Percentiles rank a stretch among this genome's conserved stretches.
phyloP scores from a whole-genome alignment of 2,329 filamentous ascomycete genomes.

The Monosporascus ibericus region DNA sequence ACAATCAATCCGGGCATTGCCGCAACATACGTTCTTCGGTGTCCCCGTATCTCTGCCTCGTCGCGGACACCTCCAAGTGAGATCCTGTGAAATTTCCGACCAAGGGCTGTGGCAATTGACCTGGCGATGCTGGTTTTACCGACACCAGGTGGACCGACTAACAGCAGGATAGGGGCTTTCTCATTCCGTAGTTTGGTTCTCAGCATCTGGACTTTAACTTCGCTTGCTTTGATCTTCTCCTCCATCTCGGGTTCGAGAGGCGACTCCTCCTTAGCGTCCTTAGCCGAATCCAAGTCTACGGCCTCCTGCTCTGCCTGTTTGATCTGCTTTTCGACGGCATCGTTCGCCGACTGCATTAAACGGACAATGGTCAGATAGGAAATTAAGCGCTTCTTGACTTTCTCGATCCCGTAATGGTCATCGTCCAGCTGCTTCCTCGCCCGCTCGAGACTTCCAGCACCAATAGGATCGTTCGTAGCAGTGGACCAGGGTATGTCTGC shows the following conservation, averaged over 20 bases:
- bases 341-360: constrained; percentile 86
- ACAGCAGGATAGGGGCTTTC: constrained; percentile 90
- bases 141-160: constrained; percentile 88
- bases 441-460: constrained; percentile 67
- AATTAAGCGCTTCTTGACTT: constrained; percentile 91
- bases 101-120: constrained; percentile 85
- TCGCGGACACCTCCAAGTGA: constrained; percentile 93
- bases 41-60: constrained; percentile 93
- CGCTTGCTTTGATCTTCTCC: constrained; percentile 34
- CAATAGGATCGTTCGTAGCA: constrained; percentile 78
- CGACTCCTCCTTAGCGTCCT: constrained; percentile 24
- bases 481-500: constrained; percentile 90
- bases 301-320: constrained; percentile 56
- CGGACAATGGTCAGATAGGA: constrained; percentile 96
- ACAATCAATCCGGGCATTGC: constrained; percentile 98
- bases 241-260: constrained; percentile 30
- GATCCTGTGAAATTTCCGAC: constrained; percentile 93
- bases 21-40: constrained; percentile 91
- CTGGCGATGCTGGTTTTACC: constrained; percentile 95
- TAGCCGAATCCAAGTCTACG: constrained; percentile 36
- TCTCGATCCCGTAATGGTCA: constrained; percentile 93
- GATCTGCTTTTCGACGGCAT: constrained; percentile 75
- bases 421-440: constrained; percentile 89
- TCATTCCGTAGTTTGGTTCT: constrained; percentile 82
- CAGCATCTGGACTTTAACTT: constrained; percentile 67